Evolutionary conservation across 164 flowering plant species (phyloP).

Genomic region (Cinnamomum micranthum): DNA sequence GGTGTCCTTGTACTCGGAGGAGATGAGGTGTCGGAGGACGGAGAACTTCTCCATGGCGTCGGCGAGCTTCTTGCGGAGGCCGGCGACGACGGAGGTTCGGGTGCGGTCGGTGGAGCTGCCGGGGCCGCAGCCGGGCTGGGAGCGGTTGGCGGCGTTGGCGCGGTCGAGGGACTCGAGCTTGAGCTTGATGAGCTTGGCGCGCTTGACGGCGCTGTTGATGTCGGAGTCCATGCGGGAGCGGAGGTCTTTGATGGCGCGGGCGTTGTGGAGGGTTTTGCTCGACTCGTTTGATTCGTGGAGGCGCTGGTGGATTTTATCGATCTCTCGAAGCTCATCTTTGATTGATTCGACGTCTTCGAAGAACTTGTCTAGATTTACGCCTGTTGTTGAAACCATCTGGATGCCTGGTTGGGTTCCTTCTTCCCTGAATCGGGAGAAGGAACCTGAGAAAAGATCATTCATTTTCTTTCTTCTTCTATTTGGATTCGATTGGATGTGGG

Average conservation of each 20-base stretch:
- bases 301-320: constrained; percentile 22
- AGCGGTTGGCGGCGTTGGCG: constrained; percentile 28
- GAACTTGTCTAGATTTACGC: constrained; percentile 32
- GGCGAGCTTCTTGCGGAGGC: constrained; percentile 25
- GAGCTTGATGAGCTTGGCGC: constrained; percentile 27
- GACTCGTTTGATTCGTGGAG: constrained; percentile 28
- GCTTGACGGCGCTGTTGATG: constrained; percentile 17
- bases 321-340: constrained; percentile 30
- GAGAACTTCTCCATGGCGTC: constrained; percentile 27
- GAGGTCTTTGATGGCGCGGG: constrained; percentile 25
- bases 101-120: constrained; percentile 36
- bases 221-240: constrained; percentile 32
- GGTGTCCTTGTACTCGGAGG: constrained; percentile 29
- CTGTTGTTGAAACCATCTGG: not conserved
- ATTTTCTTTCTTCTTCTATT: constrained; percentile 10
- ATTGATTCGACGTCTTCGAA: constrained; percentile 36
- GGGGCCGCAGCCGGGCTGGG: constrained; percentile 33
- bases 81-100: constrained; percentile 25
- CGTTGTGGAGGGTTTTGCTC: constrained; percentile 34
- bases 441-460: constrained; percentile 20
- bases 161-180: constrained; percentile 31
- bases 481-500: no score
- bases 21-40: constrained; percentile 13
- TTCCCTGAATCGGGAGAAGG: constrained; percentile 7
- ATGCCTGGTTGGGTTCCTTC: not conserved